These are phyloP conservation scores for Gossypium laxum DNA, from an alignment of 441 rosid genomes.

Conservation along the genomic window DNA sequence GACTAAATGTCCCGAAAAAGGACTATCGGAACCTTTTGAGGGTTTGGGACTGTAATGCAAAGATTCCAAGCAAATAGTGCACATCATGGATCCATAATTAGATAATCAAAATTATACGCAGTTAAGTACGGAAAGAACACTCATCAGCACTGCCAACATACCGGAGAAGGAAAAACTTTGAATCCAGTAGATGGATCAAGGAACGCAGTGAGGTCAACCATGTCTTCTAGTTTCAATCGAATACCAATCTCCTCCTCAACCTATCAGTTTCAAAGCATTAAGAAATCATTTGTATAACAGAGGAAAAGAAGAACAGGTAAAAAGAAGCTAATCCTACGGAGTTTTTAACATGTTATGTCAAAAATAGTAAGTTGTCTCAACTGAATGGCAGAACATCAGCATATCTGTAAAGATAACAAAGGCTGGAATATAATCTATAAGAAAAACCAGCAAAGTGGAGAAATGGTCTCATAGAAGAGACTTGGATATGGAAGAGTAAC, in stretches of 20 bases:
- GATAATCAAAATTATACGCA: neutral
- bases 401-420: neutral
- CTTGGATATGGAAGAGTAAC: neutral
- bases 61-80: neutral
- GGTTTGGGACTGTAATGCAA: neutral
- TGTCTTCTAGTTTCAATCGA: conserved; percentile 51
- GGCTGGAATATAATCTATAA: neutral
- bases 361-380: neutral
- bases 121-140: neutral
- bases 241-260: conserved; percentile 86
- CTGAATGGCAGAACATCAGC: neutral
- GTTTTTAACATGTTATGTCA: neutral
- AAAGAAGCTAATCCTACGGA: neutral
- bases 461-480: conserved; percentile 1
- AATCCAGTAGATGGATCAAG: conserved; percentile 59
- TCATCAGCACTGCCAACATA: conserved; percentile 23
- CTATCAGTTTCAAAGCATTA: conserved; percentile 26
- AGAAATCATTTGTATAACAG: neutral
- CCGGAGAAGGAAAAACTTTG: conserved; percentile 70
- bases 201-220: conserved; percentile 80
- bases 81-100: neutral
- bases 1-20: neutral
- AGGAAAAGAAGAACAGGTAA: neutral
- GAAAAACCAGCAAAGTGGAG: neutral
- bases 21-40: neutral